Conservation (phyloP, 2,329 filamentous ascomycete species). For the Blastomyces gilchristii region DNA sequence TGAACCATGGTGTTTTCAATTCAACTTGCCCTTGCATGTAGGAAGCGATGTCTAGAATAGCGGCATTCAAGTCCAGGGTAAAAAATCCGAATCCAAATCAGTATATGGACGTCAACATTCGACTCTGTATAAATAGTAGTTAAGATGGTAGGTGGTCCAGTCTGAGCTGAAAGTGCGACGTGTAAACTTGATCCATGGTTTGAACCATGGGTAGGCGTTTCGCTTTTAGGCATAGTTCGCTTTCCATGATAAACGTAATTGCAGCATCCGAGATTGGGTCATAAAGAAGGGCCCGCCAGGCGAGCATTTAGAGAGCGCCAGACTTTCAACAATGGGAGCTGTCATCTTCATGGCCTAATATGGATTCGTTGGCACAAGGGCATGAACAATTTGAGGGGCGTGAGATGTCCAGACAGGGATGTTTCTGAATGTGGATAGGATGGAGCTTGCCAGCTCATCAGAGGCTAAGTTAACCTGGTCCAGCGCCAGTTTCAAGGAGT, state of each 20-base stretch:
- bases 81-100: no score
- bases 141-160: no score
- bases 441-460: constrained; percentile 7
- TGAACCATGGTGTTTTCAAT: not conserved
- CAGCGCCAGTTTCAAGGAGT: not conserved
- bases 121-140: no score
- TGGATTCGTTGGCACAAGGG: not conserved
- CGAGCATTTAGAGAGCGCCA: not conserved
- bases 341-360: not conserved
- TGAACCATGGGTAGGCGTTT: not conserved
- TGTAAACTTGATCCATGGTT: no score
- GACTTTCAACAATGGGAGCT: not conserved
- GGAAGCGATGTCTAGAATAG: no score
- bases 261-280: not conserved
- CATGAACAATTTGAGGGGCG: not conserved
- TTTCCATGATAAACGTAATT: not conserved
- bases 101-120: no score
- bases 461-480: not conserved
- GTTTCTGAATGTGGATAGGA: constrained; percentile 1
- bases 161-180: no score
- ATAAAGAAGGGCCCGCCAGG: not conserved
- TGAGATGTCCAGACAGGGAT: not conserved
- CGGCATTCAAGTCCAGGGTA: no score
- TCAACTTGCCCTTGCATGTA: not conserved
- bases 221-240: not conserved